Percentiles rank a stretch among this genome's conserved stretches.
Conservation (phyloP, 2,329 filamentous ascomycete genomes). For the Colletotrichum viniferum region DNA sequence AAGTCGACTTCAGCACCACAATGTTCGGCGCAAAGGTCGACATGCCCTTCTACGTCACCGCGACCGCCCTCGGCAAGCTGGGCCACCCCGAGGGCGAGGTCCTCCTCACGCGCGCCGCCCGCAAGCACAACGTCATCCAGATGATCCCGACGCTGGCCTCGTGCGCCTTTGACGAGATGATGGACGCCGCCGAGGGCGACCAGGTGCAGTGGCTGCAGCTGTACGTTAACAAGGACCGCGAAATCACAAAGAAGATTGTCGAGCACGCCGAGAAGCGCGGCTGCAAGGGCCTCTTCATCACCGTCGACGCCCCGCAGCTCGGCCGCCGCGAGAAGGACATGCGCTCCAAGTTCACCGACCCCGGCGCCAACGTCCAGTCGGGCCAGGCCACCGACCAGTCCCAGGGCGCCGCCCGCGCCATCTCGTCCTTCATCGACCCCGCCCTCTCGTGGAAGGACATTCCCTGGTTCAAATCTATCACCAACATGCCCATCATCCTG, state of each 20-base stretch:
- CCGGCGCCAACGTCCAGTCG: slow-evolving; percentile 81
- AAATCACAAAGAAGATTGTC: slow-evolving; percentile 88
- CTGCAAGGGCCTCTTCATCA: slow-evolving; percentile 97
- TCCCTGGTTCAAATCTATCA: slow-evolving; percentile 89
- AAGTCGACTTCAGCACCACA: slow-evolving; percentile 84
- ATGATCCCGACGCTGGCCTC: slow-evolving; percentile 99
- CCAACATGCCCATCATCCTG: slow-evolving; percentile 91
- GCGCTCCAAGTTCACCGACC: slow-evolving; percentile 88
- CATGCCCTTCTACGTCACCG: slow-evolving; percentile 95
- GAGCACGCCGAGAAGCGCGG: slow-evolving; percentile 89
- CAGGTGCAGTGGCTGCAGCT: slow-evolving; percentile 97
- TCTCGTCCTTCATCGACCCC: slow-evolving; percentile 96
- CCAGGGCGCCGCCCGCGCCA: slow-evolving; percentile 92
- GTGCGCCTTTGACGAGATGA: slow-evolving; percentile 96
- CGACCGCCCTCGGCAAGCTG: slow-evolving; percentile 93
- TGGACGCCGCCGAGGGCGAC: slow-evolving; percentile 79
- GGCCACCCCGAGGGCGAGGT: slow-evolving; percentile 95
- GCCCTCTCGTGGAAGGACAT: slow-evolving; percentile 93
- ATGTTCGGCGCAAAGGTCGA: slow-evolving; percentile 89
- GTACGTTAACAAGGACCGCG: slow-evolving; percentile 95
- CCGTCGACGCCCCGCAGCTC: slow-evolving; percentile 94
- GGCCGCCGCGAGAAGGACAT: slow-evolving; percentile 97
- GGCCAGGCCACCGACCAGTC: slow-evolving; percentile 80
- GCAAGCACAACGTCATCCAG: slow-evolving; percentile 88
- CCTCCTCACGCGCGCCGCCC: slow-evolving; percentile 81